Conservation (phyloP, 2,329 filamentous ascomycete genomes). For the Pyricularia sp. region DNA sequence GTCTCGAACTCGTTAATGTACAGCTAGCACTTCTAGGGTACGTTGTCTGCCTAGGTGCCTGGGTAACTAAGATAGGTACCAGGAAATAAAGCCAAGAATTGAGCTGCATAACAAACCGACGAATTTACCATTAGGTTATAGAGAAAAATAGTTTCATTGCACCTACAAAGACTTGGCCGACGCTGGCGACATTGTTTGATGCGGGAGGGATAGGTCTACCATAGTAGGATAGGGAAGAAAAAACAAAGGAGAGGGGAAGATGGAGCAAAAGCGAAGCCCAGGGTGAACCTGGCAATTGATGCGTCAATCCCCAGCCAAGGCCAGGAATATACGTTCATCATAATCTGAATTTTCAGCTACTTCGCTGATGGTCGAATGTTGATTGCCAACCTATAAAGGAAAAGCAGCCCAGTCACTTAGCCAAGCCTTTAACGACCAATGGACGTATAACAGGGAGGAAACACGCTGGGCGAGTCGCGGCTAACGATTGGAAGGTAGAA, state of each 20-base stretch:
- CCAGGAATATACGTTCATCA: too few species aligned
- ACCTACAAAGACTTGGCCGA: background rate
- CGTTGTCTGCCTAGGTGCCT: too few species aligned
- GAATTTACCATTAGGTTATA: background rate
- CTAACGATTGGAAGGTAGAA: too few species aligned
- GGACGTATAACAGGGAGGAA: background rate
- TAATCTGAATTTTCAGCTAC: background rate
- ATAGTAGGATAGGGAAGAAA: background rate
- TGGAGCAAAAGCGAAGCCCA: background rate
- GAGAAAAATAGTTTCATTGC: background rate
- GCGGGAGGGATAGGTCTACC: background rate
- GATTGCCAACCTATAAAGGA: background rate
- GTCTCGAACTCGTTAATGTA: too few species aligned
- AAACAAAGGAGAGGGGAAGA: background rate
- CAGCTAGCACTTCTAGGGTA: too few species aligned
- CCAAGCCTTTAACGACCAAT: background rate
- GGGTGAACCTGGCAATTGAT: background rate
- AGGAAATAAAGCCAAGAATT: background rate
- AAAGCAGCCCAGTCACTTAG: background rate
- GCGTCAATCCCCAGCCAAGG: too few species aligned
- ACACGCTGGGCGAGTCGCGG: too few species aligned
- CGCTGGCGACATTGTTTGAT: background rate
- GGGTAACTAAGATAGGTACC: too few species aligned
- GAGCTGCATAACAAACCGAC: background rate
- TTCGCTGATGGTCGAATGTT: background rate